Evolutionary conservation across 1,284 basidiomycete genomes (phyloP), one percentile per base, ranked within the genome.

Genomic region (Golubevia pallescens): DNA sequence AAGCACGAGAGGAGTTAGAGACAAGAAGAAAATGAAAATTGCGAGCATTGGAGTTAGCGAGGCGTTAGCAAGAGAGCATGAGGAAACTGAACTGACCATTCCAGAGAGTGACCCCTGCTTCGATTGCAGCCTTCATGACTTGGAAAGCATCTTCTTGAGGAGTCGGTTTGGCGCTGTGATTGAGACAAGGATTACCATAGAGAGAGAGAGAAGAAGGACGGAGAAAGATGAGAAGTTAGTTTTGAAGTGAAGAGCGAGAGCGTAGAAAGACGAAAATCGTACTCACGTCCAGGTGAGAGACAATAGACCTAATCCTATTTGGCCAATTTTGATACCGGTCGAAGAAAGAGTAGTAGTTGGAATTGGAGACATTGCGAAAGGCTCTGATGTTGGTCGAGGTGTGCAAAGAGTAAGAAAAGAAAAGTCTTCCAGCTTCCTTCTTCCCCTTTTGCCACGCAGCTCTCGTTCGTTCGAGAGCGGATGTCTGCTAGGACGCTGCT

Each of bases 241-340:
- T 28, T 28, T 28, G 28, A 28, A 28, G 28, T 28, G 28, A 28
- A 28, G 28, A 28, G 28, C 28, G 28, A 28, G 28, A 28, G 28
- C 28, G 28, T 28, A 28, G 28, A 28, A 28, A 28, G 28, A 28
- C 28, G 28, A 28, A 28, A 28, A 28, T 28, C 28, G 28, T 28
- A 28, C 28, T 28, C 28, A 28, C 16, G 58, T 59, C 78, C 77
- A 80, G 7, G 75, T 68, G 66, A 81, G 65, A 34, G 69, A 65
- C 77, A 81, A 73, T 14, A 70, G 67, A 21, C 79, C 79, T 19
- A 73, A 73, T 3, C 77, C 78, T 13, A 80, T 59, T n/a, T 68
- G 68, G 3, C 76, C 78, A 42, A 80, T 56, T 1, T 66, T 2
- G 34, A 80, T 55, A 64, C 64, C 51, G 60, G 38, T 58, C 3